Percentiles rank a stretch among this genome's conserved stretches.
phyloP scores from a whole-genome alignment of 257 asterid genomes.

The Petrea volubilis region DNA sequence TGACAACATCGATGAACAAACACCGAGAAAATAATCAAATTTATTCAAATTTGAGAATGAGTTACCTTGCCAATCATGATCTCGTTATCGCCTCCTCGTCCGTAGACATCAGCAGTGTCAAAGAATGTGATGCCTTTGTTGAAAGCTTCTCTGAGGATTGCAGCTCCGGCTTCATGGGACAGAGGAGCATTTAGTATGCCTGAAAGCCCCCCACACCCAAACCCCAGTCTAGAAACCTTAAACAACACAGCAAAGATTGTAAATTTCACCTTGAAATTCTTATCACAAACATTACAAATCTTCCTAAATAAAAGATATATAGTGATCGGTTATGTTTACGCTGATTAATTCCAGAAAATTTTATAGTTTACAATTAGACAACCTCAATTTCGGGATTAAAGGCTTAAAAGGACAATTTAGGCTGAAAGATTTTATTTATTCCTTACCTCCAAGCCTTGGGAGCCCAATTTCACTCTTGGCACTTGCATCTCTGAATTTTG shows the following conservation, averaged over 20 bases:
- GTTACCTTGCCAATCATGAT: conserved; percentile 57
- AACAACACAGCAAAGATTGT: not conserved
- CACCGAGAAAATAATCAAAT: no score
- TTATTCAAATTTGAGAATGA: no score
- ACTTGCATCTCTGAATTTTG: conserved; percentile 29
- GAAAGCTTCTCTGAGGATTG: conserved; percentile 43
- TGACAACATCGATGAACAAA: no score
- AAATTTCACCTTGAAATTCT: no score
- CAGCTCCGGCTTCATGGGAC: conserved; percentile 47
- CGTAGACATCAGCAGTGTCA: conserved; percentile 53
- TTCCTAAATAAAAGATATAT: no score
- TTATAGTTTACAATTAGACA: not conserved
- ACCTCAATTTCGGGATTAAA: not conserved
- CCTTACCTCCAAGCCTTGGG: conserved; percentile 57
- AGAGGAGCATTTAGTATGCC: conserved; percentile 51
- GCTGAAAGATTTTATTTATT: not conserved
- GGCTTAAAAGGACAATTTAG: not conserved
- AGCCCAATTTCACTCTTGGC: conserved; percentile 55
- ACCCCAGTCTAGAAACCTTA: conserved; percentile 53
- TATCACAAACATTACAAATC: no score
- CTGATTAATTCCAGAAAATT: no score
- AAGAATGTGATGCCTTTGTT: conserved; percentile 49
- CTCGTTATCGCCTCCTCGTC: conserved; percentile 40
- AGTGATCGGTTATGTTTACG: no score
- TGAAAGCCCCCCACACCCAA: conserved; percentile 58